phyloP scores from a whole-genome alignment of 2,329 filamentous ascomycete species.

The Cordyceps farinosa region DNA sequence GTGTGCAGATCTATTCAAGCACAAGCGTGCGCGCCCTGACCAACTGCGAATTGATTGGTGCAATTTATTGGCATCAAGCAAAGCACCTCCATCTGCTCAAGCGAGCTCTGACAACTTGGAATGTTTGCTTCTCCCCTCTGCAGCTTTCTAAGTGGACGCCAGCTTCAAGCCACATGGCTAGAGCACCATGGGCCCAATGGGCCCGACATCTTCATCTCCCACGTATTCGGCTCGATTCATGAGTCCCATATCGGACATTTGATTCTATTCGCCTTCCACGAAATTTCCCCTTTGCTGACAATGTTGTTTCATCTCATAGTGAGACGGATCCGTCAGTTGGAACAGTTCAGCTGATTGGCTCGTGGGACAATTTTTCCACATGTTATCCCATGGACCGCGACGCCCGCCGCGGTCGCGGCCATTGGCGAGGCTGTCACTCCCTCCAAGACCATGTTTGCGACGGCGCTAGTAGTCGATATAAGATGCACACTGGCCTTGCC shows the following conservation, averaged over 20 bases:
- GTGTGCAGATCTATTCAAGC: conserved; percentile 3
- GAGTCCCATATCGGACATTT: conserved; percentile 18
- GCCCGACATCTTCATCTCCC: neutral
- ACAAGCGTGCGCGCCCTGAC: neutral
- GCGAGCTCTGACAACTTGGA: neutral
- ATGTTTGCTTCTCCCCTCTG: conserved; percentile 13
- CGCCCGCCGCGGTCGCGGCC: conserved; percentile 64
- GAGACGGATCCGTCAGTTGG: conserved; percentile 58
- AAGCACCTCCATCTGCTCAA: neutral
- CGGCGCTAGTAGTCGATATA: conserved; percentile 50
- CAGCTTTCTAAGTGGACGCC: neutral
- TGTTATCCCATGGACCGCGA: conserved; percentile 81
- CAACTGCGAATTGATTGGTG: neutral
- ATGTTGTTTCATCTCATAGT: conserved; percentile 37
- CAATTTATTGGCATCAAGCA: neutral
- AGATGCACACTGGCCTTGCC: conserved; percentile 74
- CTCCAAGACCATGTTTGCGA: conserved; percentile 85
- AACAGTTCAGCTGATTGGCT: conserved; percentile 79
- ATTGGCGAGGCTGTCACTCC: conserved; percentile 84
- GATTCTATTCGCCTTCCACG: conserved; percentile 22
- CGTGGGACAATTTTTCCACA: conserved; percentile 89
- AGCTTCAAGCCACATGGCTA: conserved; percentile 9
- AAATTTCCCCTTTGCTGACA: conserved; percentile 1
- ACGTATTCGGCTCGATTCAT: neutral
- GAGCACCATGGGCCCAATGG: conserved; percentile 5